Base-by-base conservation (phyloP, 768 basidiomycete genomes). In the Tricholoma flavovirens region DNA sequence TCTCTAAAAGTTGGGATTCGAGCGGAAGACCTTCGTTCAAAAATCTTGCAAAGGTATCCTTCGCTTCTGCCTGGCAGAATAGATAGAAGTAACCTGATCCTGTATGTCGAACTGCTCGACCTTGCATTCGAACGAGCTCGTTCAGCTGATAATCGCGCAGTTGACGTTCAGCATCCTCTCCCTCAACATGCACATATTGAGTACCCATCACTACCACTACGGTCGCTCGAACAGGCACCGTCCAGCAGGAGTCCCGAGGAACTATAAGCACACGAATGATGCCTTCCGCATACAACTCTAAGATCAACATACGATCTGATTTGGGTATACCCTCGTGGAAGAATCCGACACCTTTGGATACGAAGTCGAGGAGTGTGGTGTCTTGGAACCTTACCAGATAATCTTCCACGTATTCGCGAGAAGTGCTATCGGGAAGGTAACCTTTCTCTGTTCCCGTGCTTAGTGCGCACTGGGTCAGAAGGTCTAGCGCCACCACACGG, bases 121-220 rank as follows among this genome's bases (percentile, higher is more conserved):
- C 83, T 70, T 98, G 95, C 95, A 99, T 98, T 56, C 83, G 85
- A 51, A 90, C 84, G 33, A 99, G 71, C 62, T 98, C 94, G 17
- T 82, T 77, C 35, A 96, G 73, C 0, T 75, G 74, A 69, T 98
- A 98, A 66, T 94, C 93, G 43, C 79, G 78, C 50, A 96, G 67
- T 62, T 88, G 86, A 21, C 88, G 83, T 57, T 86, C 83, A 8
- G 74, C 66, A 12, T 73, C 77, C 53, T 73, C 75, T 35, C 67
- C 69, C 38, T 77, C 73, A 6, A 76, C 62, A 54, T 82, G 75
- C 22, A 86, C 68, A 68, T 91, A 96, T 68, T 99, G 97, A 3
- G 95, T 92, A 15, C 93, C 90, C 87, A 98, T 88, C 45, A 93
- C 86, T 35, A 98, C 76, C 14, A 98, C 95, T 5, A 82, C 82